Percentiles rank a stretch among this genome's conserved stretches.
These are phyloP conservation scores for Potentilla sterilis DNA, from an alignment of 306 rosid genomes.

Conservation along the genomic window DNA sequence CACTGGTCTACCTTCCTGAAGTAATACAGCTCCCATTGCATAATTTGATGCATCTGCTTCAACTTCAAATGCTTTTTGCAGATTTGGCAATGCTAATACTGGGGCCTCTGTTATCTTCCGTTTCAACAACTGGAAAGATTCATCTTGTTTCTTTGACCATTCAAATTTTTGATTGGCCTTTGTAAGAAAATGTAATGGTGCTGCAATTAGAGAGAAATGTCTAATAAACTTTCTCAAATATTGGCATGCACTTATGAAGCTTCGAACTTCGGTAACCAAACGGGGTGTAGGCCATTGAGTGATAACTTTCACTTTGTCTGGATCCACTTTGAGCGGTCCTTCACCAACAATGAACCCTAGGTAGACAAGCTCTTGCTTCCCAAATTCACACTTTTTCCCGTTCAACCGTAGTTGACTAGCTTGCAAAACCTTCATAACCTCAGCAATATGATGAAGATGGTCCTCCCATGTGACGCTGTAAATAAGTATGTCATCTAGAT, in stretches of 20 bases:
- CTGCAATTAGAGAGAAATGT: background rate
- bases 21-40: background rate
- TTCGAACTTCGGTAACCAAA: background rate
- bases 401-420: too few relatives aligned
- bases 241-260: background rate
- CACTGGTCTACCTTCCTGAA: background rate
- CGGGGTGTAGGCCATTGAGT: too few relatives aligned
- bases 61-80: background rate
- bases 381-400: too few relatives aligned
- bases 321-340: too few relatives aligned
- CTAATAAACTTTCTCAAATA: background rate
- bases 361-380: too few relatives aligned
- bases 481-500: background rate
- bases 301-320: too few relatives aligned
- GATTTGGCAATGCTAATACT: too few relatives aligned
- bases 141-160: too few relatives aligned
- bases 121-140: too few relatives aligned
- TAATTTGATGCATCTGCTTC: constrained; percentile 9
- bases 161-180: background rate
- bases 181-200: background rate
- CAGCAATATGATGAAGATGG: background rate
- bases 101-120: too few relatives aligned
- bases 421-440: background rate
- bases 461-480: background rate
- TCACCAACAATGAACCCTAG: too few relatives aligned